A percentile compares a stretch with the other conserved stretches of the same genome.
phyloP scores from a whole-genome alignment of 345 rosid species.

The Pugionium dolabratum region DNA sequence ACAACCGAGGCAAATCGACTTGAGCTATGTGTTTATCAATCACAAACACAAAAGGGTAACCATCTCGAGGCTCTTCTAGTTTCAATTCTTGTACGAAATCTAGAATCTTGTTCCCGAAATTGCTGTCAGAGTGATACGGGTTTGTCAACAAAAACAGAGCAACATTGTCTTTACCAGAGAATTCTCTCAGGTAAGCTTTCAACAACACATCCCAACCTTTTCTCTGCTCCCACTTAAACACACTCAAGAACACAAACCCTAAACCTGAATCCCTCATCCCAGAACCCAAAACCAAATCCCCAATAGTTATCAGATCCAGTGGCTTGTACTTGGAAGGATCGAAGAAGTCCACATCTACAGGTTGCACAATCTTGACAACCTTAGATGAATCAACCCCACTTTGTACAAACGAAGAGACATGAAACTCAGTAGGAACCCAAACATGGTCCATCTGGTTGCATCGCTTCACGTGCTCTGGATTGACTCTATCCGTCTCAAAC shows the following conservation, averaged over 20 bases:
- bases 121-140: slow-evolving; percentile 62
- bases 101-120: slow-evolving; percentile 72
- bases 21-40: slow-evolving; percentile 72
- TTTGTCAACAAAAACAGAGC: slow-evolving; percentile 71
- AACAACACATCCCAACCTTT: slow-evolving; percentile 92
- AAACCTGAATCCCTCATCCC: slow-evolving; percentile 14
- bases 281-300: slow-evolving; percentile 53
- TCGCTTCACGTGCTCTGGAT: slow-evolving; percentile 55
- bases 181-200: slow-evolving; percentile 69
- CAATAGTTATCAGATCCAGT: slow-evolving; percentile 46
- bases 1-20: slow-evolving; percentile 65
- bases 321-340: slow-evolving; percentile 60
- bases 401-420: slow-evolving; percentile 60
- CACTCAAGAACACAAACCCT: slow-evolving; percentile 75
- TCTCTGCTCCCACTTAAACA: slow-evolving; percentile 86
- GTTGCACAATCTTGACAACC: slow-evolving; percentile 79
- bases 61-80: slow-evolving; percentile 46
- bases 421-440: slow-evolving; percentile 93
- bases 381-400: slow-evolving; percentile 80
- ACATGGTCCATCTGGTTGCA: slow-evolving; percentile 76
- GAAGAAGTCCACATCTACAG: slow-evolving; percentile 71
- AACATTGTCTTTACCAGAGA: slow-evolving; percentile 54
- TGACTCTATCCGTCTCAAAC: slow-evolving; percentile 86
- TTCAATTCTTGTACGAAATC: slow-evolving; percentile 55
- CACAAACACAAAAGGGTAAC: slow-evolving; percentile 59